Evolutionary conservation across 495 filamentous ascomycete species (phyloP).

Genomic region (Diplogelasinospora grovesii): DNA sequence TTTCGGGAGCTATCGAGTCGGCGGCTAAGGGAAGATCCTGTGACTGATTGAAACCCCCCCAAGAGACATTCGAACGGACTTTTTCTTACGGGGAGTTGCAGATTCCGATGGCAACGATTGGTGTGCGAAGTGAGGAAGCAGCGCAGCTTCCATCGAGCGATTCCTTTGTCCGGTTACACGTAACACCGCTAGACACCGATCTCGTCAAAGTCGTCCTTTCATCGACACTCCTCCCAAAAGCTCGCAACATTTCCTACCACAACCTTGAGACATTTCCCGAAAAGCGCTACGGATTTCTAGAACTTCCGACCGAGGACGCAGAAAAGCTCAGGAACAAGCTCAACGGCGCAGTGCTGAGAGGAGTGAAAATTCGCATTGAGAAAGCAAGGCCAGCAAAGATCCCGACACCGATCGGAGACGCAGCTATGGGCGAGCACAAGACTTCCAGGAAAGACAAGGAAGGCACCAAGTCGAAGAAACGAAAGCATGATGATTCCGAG

Average conservation of each 20-base stretch:
- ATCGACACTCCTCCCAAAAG: slow-evolving; percentile 55
- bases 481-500: slow-evolving; percentile 55
- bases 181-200: slow-evolving; percentile 71
- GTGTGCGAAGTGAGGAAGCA: too few species aligned
- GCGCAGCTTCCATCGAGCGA: too few species aligned
- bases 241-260: slow-evolving; percentile 77
- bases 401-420: slow-evolving; percentile 25
- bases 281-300: slow-evolving; percentile 80
- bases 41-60: too few species aligned
- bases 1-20: too few species aligned
- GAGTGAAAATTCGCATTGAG: slow-evolving; percentile 77
- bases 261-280: slow-evolving; percentile 79
- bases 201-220: slow-evolving; percentile 64
- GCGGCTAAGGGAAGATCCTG: too few species aligned
- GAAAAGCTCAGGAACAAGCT: slow-evolving; percentile 87
- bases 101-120: too few species aligned
- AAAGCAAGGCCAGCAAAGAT: slow-evolving; percentile 55
- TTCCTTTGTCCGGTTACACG: slow-evolving; percentile 58
- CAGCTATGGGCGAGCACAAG: slow-evolving; percentile 30
- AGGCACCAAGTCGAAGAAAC: slow-evolving; percentile 51
- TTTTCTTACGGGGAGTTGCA: too few species aligned
- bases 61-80: too few species aligned
- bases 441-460: slow-evolving; percentile 30
- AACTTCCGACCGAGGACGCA: slow-evolving; percentile 71
- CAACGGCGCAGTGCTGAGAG: slow-evolving; percentile 80